These are phyloP conservation scores for Aspergillus brasiliensis DNA, from an alignment of 2,329 filamentous ascomycete genomes.

Conservation along the genomic window DNA sequence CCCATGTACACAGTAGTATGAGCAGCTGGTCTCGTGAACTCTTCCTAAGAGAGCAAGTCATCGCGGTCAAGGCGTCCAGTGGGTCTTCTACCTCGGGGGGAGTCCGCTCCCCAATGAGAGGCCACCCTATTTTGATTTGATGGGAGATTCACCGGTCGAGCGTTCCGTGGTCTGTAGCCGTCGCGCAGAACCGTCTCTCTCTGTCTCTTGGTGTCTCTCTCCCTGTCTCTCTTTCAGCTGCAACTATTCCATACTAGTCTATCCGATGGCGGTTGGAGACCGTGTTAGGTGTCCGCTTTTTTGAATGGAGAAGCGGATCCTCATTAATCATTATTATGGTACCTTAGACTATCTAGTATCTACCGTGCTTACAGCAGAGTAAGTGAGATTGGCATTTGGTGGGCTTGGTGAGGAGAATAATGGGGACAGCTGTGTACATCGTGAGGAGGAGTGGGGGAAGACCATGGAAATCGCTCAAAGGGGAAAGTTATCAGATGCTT, in stretches of 20 bases:
- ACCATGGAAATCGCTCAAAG: conserved; percentile 17
- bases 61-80: conserved; percentile 2
- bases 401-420: not conserved
- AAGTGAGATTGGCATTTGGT: not conserved
- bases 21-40: conserved; percentile 21
- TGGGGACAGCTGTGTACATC: not conserved
- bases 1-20: not conserved
- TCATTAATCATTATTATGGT: no score
- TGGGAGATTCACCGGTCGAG: conserved; percentile 10
- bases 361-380: no score
- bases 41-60: conserved; percentile 18
- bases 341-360: no score
- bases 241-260: not conserved
- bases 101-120: conserved; percentile 17
- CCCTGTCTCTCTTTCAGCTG: not conserved
- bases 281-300: not conserved
- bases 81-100: conserved; percentile 10
- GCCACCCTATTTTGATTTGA: conserved; percentile 11
- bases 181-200: not conserved
- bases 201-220: no score
- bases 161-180: conserved; percentile 8
- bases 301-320: not conserved
- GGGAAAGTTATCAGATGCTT: conserved; percentile 21
- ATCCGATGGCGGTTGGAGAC: not conserved
- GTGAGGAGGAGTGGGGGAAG: conserved; percentile 4